Evolutionary conservation across 495 filamentous ascomycete genomes (phyloP).

Genomic region (Alectoria sarmentosa): DNA sequence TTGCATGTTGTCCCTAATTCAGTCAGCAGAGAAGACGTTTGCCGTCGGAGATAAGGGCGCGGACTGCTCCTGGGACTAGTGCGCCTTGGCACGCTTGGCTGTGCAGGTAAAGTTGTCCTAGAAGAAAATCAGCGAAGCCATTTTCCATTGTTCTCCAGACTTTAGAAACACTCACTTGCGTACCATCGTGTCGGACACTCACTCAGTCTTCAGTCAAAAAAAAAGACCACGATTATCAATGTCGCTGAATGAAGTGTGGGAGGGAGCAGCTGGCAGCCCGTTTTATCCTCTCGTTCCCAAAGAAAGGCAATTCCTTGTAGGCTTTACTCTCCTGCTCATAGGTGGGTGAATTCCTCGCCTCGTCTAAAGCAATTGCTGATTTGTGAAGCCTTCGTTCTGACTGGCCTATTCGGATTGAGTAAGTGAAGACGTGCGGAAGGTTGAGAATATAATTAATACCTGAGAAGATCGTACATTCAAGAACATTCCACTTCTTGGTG

Average conservation of each 20-base stretch:
- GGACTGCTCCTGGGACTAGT: neutral
- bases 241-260: slow-evolving; percentile 83
- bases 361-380: slow-evolving; percentile 24
- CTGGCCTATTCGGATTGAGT: slow-evolving; percentile 78
- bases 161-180: slow-evolving; percentile 13
- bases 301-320: slow-evolving; percentile 74
- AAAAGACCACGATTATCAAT: slow-evolving; percentile 30
- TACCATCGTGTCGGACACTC: neutral
- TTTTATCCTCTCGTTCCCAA: slow-evolving; percentile 78
- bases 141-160: neutral
- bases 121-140: neutral
- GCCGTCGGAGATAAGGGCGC: neutral
- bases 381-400: slow-evolving; percentile 49
- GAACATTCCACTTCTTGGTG: slow-evolving; percentile 67
- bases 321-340: slow-evolving; percentile 65
- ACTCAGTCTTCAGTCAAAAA: neutral
- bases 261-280: slow-evolving; percentile 74
- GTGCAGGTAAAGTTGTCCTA: slow-evolving; percentile 18
- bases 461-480: slow-evolving; percentile 72
- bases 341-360: slow-evolving; percentile 38
- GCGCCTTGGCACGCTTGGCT: slow-evolving; percentile 11
- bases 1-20: neutral
- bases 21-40: neutral
- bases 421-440: slow-evolving; percentile 33
- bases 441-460: slow-evolving; percentile 6